Evolutionary conservation across 257 asterid species (phyloP).

Genomic region (Hygrophila difformis): DNA sequence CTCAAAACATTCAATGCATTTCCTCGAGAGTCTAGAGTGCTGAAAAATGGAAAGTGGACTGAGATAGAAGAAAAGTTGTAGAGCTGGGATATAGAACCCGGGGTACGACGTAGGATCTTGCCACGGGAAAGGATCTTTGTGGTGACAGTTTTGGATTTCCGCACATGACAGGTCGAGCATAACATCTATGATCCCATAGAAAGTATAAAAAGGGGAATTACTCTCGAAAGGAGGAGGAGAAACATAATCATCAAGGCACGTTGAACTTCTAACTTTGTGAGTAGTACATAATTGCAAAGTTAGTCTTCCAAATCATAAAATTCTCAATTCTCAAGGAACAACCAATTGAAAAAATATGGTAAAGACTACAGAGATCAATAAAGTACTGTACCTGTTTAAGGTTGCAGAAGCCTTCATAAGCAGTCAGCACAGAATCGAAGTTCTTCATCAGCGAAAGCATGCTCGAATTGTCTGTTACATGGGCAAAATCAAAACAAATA

Average conservation of each 20-base stretch:
- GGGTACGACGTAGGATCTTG: too few relatives aligned
- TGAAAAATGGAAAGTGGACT: conserved; percentile 3
- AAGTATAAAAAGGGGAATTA: neutral
- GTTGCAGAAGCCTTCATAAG: conserved; percentile 85
- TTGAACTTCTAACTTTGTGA: too few relatives aligned
- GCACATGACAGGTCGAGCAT: too few relatives aligned
- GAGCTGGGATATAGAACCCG: too few relatives aligned
- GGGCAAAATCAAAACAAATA: conserved; percentile 7
- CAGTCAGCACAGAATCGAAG: conserved; percentile 67
- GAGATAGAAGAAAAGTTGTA: too few relatives aligned
- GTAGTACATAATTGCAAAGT: too few relatives aligned
- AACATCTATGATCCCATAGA: too few relatives aligned
- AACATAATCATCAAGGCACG: too few relatives aligned
- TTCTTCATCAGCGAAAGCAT: conserved; percentile 62
- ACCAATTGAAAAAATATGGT: conserved; percentile 9
- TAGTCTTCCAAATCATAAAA: too few relatives aligned
- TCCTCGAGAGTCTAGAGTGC: neutral
- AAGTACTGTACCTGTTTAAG: conserved; percentile 86
- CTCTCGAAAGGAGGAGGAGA: conserved; percentile 9
- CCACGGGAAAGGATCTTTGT: too few relatives aligned
- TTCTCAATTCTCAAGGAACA: neutral
- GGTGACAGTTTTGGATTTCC: too few relatives aligned
- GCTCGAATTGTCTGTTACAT: conserved; percentile 35
- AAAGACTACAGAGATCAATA: too few relatives aligned
- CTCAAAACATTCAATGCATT: neutral